These are phyloP conservation scores for Hypoxylon cercidicola DNA, from an alignment of 495 filamentous ascomycete species.

Conservation along the genomic window DNA sequence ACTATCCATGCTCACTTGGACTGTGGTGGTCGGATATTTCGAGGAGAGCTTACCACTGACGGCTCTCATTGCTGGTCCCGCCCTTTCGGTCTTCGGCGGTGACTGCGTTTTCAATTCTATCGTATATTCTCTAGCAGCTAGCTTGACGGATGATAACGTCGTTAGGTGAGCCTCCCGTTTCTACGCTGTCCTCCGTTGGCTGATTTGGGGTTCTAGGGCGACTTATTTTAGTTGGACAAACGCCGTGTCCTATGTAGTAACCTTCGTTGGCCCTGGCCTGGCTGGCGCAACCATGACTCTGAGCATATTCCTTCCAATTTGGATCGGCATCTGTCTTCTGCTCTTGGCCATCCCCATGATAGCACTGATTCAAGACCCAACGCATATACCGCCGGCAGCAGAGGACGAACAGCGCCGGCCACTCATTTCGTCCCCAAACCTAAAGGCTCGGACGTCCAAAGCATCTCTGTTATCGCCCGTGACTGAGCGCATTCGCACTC, in stretches of 20 bases:
- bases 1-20: constrained; percentile 53
- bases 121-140: constrained; percentile 54
- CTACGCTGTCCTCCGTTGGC: not conserved
- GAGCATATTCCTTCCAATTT: constrained; percentile 53
- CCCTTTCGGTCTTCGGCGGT: constrained; percentile 54
- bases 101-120: constrained; percentile 61
- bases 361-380: constrained; percentile 35
- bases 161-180: constrained; percentile 44
- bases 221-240: constrained; percentile 58
- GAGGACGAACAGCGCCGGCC: constrained; percentile 43
- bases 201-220: constrained; percentile 43
- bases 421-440: constrained; percentile 45
- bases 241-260: constrained; percentile 53
- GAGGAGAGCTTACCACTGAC: constrained; percentile 49
- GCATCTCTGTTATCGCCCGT: constrained; percentile 27
- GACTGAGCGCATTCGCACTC: constrained; percentile 37
- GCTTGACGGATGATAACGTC: constrained; percentile 51
- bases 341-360: constrained; percentile 49
- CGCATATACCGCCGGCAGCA: constrained; percentile 5
- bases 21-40: constrained; percentile 53
- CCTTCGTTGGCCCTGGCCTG: constrained; percentile 54
- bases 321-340: constrained; percentile 51
- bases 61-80: constrained; percentile 49
- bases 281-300: constrained; percentile 55
- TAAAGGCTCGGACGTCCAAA: constrained; percentile 37